Base-by-base conservation (phyloP, 768 basidiomycete species). In the Mycena metata region DNA sequence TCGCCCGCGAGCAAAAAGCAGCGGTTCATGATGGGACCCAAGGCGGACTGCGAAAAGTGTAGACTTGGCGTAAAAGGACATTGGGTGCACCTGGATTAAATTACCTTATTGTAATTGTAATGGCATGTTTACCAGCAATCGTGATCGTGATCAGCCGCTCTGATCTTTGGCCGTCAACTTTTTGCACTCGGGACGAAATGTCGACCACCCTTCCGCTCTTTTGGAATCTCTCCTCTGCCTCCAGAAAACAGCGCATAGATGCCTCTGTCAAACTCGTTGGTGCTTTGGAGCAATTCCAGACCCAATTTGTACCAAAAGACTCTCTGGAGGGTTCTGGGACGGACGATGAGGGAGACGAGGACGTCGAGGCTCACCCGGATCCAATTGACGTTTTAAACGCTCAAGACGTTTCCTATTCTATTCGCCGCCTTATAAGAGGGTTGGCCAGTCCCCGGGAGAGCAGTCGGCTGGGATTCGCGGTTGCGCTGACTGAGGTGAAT, bases 381-480 rank as follows among this genome's bases (percentile, higher is more conserved):
- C 83, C 80, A 46, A 75, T 94, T 62, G 91, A 95, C 73, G 76
- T 76, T 11, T 76, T 91, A 54, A 96, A 97, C 79, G 92, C 94
- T 5, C 92, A 91, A 69, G 97, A 99, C 82, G 94, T 98, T 1
- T 88, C 93, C 8, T 99, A 99, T 77, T 94, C 96, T 6, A 90
- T 99, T 74, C 88, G 94, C 57, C 79, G 97, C 17, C 86, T 99
- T 41, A 82, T 97, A 19, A 86, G 96, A 46, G 97, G 97, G 15
- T 84, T 99, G 35, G 95, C 93, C 0, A 96, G 95, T 78, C 93
- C 96, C 1, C 85, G 96, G 73, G 96, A 99, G 77, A 95, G 94
- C 78, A 97, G 96, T 79, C 82, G 97, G 71, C 82, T 98, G 42
- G 97, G 97, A 19, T 99, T 98, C 77, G 95, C 96, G 11, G 97